Conservation (phyloP, 805 yeast genomes). For the Saturnispora kantuleensis region DNA sequence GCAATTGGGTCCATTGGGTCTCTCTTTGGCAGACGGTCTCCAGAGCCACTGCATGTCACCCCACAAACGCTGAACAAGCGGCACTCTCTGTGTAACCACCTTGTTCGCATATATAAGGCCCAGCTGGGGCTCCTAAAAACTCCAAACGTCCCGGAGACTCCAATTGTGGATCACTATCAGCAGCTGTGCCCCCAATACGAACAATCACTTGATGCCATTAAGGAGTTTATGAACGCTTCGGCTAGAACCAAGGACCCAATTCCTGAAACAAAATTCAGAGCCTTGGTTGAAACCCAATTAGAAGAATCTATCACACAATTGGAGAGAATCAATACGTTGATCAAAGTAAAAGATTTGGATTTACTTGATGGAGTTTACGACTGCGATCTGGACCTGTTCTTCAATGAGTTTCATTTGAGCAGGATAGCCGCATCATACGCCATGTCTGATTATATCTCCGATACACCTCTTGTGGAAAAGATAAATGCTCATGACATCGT, state of each 20-base stretch:
- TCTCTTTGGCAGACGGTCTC: constrained; percentile 6
- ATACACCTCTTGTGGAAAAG: constrained; percentile 12
- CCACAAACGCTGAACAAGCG: constrained; percentile 10
- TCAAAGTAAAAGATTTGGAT: constrained; percentile 11
- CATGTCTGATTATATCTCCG: constrained; percentile 17
- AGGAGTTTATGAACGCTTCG: background rate
- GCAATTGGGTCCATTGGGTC: constrained; percentile 2
- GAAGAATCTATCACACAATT: constrained; percentile 11
- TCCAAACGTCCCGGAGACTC: background rate
- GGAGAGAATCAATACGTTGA: constrained; percentile 8
- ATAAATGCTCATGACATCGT: constrained; percentile 12
- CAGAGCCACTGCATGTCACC: constrained; percentile 8
- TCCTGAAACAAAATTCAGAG: constrained; percentile 7
- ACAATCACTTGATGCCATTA: background rate
- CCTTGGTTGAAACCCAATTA: constrained; percentile 7
- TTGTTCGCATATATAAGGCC: constrained; percentile 8
- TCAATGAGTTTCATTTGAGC: constrained; percentile 18
- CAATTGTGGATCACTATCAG: constrained; percentile 9
- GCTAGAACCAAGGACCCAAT: background rate
- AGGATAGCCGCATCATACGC: constrained; percentile 21
- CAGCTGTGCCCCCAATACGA: constrained; percentile 1
- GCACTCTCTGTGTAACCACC: constrained; percentile 2
- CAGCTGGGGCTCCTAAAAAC: constrained; percentile 8
- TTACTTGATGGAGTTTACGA: constrained; percentile 17
- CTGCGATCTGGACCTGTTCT: constrained; percentile 15